A percentile compares a stretch with the other conserved stretches of the same genome.
Conservation (phyloP, 2,329 filamentous ascomycete species). For the Epichloe sibirici region DNA sequence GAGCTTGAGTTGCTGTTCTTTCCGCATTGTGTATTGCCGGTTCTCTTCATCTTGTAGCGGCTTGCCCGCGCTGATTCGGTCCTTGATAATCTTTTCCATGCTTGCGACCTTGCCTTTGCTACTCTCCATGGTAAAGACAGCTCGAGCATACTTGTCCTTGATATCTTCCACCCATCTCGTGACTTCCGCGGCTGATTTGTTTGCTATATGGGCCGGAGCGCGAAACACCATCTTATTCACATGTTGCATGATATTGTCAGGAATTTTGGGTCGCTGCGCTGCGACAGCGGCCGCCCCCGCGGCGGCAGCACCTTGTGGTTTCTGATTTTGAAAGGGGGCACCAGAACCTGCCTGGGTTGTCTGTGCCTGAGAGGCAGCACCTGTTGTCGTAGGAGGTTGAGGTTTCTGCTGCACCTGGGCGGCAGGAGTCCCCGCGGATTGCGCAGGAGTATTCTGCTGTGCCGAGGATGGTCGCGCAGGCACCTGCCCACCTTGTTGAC, state of each 20-base stretch:
- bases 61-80: constrained; percentile 30
- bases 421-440: constrained; percentile 9
- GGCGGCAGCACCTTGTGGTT: constrained; percentile 7
- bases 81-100: constrained; percentile 31
- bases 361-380: neutral
- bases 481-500: constrained; percentile 11
- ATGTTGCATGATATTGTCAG: constrained; percentile 33
- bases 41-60: constrained; percentile 35
- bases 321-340: constrained; percentile 10
- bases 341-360: constrained; percentile 4
- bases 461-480: constrained; percentile 11
- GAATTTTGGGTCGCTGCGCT: constrained; percentile 22
- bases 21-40: constrained; percentile 30
- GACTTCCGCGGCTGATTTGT: constrained; percentile 30
- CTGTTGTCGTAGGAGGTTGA: constrained; percentile 2
- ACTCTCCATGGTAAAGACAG: constrained; percentile 37
- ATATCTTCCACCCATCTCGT: constrained; percentile 37
- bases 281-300: constrained; percentile 4
- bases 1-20: constrained; percentile 30
- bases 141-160: constrained; percentile 34
- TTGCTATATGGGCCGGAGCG: constrained; percentile 28
- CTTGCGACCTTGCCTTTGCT: constrained; percentile 27
- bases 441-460: constrained; percentile 7
- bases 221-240: constrained; percentile 36
- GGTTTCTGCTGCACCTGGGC: constrained; percentile 9